phyloP scores from a whole-genome alignment of 768 basidiomycete genomes.

The Suillus paluster region DNA sequence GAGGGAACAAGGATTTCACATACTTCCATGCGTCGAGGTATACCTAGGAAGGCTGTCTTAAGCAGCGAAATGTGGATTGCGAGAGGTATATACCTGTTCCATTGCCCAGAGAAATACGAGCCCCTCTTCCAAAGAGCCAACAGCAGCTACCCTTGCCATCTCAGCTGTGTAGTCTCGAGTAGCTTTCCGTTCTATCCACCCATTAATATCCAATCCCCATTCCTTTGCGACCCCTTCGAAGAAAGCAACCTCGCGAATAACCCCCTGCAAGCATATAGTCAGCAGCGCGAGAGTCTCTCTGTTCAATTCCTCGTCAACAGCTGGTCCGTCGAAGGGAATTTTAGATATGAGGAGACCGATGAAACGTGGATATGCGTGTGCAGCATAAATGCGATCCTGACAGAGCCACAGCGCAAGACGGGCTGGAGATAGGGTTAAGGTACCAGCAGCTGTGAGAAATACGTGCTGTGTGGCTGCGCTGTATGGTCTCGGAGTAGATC shows the following conservation, averaged over 20 bases:
- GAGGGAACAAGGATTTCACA: conserved; percentile 36
- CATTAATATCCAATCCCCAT: conserved; percentile 49
- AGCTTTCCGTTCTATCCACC: conserved; percentile 57
- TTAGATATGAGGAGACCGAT: conserved; percentile 66
- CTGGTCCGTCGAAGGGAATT: conserved; percentile 47
- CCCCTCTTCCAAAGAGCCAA: conserved; percentile 59
- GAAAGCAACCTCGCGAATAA: conserved; percentile 62
- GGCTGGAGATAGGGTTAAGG: conserved; percentile 48
- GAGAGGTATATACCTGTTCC: conserved; percentile 57
- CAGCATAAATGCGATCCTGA: conserved; percentile 77
- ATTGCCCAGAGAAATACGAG: conserved; percentile 80
- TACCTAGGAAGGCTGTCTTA: conserved; percentile 43
- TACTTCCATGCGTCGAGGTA: conserved; percentile 72
- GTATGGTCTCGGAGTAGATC: conserved; percentile 44
- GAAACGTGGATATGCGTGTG: conserved; percentile 74
- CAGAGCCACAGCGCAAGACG: conserved; percentile 66
- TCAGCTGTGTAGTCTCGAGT: conserved; percentile 76
- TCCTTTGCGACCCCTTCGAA: conserved; percentile 55
- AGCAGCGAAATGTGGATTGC: neutral
- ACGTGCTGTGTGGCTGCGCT: conserved; percentile 53
- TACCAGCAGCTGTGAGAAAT: conserved; percentile 64
- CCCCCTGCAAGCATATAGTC: conserved; percentile 57
- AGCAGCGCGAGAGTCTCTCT: conserved; percentile 51
- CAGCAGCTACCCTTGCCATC: conserved; percentile 57
- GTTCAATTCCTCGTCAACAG: conserved; percentile 11